Evolutionary conservation across 2,329 filamentous ascomycete species (phyloP).

Genomic region (Verruconis gallopava): DNA sequence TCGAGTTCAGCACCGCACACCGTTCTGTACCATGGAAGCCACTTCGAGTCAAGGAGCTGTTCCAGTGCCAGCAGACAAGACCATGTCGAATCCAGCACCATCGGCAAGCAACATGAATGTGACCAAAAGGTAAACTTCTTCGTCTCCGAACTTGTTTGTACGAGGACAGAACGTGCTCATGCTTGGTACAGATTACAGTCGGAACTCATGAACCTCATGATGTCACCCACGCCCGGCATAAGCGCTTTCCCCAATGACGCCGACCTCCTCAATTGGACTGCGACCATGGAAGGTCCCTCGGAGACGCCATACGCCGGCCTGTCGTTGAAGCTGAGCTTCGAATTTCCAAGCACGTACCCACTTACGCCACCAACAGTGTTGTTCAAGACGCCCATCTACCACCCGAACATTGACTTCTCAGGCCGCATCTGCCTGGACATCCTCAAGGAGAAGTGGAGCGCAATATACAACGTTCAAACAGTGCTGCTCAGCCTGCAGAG

Average conservation of each 20-base stretch:
- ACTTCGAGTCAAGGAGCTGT: slow-evolving; percentile 6
- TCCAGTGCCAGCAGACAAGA: neutral
- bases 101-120: slow-evolving; percentile 27
- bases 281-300: slow-evolving; percentile 80
- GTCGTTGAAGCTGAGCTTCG: slow-evolving; percentile 82
- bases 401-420: slow-evolving; percentile 96
- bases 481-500: slow-evolving; percentile 90
- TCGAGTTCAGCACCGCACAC: neutral
- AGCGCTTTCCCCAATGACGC: slow-evolving; percentile 91
- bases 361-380: slow-evolving; percentile 82
- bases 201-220: slow-evolving; percentile 98
- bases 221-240: slow-evolving; percentile 80
- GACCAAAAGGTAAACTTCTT: slow-evolving; percentile 30
- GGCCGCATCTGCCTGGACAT: slow-evolving; percentile 96
- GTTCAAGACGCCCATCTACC: slow-evolving; percentile 98
- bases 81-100: neutral
- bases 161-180: neutral
- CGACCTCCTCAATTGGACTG: slow-evolving; percentile 85
- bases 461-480: slow-evolving; percentile 91
- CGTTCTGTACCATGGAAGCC: slow-evolving; percentile 3
- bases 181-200: slow-evolving; percentile 81
- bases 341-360: slow-evolving; percentile 85
- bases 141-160: neutral
- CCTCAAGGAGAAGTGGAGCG: slow-evolving; percentile 97
- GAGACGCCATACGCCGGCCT: slow-evolving; percentile 85